phyloP scores from a whole-genome alignment of 768 basidiomycete species.

The Suillus subluteus region DNA sequence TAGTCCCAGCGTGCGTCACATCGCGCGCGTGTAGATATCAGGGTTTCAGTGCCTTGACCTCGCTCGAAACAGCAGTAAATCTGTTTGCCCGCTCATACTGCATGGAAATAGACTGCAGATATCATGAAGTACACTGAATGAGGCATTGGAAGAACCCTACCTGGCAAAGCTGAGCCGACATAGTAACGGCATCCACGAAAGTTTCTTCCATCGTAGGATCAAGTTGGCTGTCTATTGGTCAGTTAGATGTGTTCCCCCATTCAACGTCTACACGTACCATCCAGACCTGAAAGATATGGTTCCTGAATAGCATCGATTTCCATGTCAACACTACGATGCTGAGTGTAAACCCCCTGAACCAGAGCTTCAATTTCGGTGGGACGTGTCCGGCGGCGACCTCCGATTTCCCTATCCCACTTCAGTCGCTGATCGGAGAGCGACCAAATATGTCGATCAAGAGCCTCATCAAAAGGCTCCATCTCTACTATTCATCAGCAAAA shows the following conservation, averaged over 20 bases:
- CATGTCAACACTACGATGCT: conserved; percentile 35
- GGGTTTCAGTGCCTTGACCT: conserved; percentile 54
- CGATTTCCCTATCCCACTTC: conserved; percentile 74
- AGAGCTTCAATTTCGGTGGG: conserved; percentile 56
- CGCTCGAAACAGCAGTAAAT: conserved; percentile 46
- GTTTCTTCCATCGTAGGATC: conserved; percentile 28
- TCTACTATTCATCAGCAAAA: conserved; percentile 40
- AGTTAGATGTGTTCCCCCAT: conserved; percentile 6
- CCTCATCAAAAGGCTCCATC: conserved; percentile 85
- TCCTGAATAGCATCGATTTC: conserved; percentile 24
- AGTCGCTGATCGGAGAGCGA: conserved; percentile 74
- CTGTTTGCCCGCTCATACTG: conserved; percentile 57
- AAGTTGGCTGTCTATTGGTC: conserved; percentile 24
- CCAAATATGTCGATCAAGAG: conserved; percentile 82
- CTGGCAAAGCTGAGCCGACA: conserved; percentile 55
- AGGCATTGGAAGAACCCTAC: conserved; percentile 33
- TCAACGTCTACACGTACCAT: conserved; percentile 15
- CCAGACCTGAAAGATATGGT: conserved; percentile 2
- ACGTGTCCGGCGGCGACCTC: conserved; percentile 62
- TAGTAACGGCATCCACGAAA: conserved; percentile 39
- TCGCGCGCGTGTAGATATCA: conserved; percentile 27
- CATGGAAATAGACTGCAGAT: conserved; percentile 44
- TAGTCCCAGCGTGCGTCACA: background rate
- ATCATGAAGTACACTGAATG: background rate
- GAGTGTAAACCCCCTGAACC: conserved; percentile 42